A percentile compares a stretch with the other conserved stretches of the same genome.
These are phyloP conservation scores for Orbilia quercus DNA, from an alignment of 2,329 filamentous ascomycete genomes.

Conservation along the genomic window DNA sequence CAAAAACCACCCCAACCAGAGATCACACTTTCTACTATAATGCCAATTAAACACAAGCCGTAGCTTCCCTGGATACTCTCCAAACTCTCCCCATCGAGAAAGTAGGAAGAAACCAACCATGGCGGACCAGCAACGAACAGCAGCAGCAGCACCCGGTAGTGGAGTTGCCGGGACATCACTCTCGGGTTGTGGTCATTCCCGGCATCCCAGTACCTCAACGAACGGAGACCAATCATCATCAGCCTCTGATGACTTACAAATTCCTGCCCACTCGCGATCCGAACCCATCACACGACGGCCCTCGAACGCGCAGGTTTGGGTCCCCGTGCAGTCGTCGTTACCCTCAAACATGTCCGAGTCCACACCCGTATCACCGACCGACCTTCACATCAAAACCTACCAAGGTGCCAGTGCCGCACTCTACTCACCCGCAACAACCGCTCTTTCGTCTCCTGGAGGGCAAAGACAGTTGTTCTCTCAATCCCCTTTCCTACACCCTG, in stretches of 20 bases:
- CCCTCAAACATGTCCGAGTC: conserved; percentile 53
- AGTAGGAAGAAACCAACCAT: conserved; percentile 18
- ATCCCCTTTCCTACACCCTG: conserved; percentile 58
- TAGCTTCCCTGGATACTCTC: conserved; percentile 54
- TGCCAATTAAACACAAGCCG: conserved; percentile 57
- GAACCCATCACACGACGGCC: conserved; percentile 54
- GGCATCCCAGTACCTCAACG: conserved; percentile 51
- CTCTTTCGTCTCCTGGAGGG: conserved; percentile 50
- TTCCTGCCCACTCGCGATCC: conserved; percentile 48
- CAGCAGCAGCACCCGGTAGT: too few species aligned
- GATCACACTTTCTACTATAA: conserved; percentile 35
- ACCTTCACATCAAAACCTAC: conserved; percentile 53
- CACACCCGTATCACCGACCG: conserved; percentile 45
- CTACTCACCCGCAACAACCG: conserved; percentile 52
- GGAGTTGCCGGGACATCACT: conserved; percentile 45
- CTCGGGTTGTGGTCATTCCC: conserved; percentile 55
- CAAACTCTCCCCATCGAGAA: conserved; percentile 34
- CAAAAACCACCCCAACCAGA: conserved; percentile 1
- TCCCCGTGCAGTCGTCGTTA: conserved; percentile 47
- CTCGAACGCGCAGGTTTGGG: conserved; percentile 56
- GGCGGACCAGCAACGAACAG: conserved; percentile 34
- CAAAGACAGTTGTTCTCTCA: conserved; percentile 51
- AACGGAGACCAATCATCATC: conserved; percentile 54
- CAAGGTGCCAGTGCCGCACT: conserved; percentile 49
- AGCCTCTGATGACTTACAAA: conserved; percentile 33